phyloP scores from a whole-genome alignment of 148 eudicot species.

The Heliamphora exappendiculata region DNA sequence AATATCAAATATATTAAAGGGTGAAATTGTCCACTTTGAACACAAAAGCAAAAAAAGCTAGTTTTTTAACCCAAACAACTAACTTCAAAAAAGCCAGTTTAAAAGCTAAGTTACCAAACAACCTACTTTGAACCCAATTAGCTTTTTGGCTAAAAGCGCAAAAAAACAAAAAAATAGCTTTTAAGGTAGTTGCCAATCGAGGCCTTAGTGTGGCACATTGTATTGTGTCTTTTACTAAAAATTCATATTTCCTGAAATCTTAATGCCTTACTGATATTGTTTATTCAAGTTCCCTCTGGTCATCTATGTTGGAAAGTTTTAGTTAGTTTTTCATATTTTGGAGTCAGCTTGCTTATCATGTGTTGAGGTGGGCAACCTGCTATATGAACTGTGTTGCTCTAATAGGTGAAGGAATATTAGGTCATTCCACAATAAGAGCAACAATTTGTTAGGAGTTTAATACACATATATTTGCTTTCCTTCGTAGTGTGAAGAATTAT shows the following conservation, averaged over 20 bases:
- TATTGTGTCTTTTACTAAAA: background rate
- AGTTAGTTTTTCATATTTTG: background rate
- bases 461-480: background rate
- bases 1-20: too few relatives aligned
- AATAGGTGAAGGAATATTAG: background rate
- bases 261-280: background rate
- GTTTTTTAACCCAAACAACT: too few relatives aligned
- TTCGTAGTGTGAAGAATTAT: slow-evolving; percentile 63
- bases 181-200: too few relatives aligned
- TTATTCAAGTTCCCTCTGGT: background rate
- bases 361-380: background rate
- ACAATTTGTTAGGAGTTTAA: background rate
- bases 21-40: too few relatives aligned
- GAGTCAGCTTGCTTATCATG: background rate
- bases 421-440: background rate
- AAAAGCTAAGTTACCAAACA: too few relatives aligned
- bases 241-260: background rate
- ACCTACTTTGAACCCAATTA: too few relatives aligned
- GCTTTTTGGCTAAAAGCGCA: too few relatives aligned
- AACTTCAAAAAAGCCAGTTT: too few relatives aligned
- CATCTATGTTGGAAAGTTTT: background rate
- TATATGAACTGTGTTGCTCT: background rate
- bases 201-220: background rate
- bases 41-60: too few relatives aligned
- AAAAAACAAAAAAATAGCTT: too few relatives aligned